Conservation (phyloP, 78 protist genomes). For the Isochrysis galbana region DNA sequence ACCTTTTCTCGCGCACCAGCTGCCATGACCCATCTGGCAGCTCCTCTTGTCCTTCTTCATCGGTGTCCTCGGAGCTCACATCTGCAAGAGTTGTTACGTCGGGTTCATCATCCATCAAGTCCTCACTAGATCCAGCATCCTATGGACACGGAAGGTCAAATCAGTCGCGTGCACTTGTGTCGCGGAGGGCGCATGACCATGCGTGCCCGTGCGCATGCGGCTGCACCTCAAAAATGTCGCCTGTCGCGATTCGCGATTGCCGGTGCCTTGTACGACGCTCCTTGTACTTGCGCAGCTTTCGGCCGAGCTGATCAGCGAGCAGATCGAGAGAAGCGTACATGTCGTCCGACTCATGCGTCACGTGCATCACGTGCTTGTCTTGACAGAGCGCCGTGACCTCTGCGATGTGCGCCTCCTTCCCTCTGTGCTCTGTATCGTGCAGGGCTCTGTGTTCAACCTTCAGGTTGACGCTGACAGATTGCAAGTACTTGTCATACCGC, state of each 20-base stretch:
- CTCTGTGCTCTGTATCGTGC: not conserved
- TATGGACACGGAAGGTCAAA: too few relatives aligned
- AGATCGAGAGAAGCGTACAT: constrained; percentile 40
- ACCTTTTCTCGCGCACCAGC: constrained; percentile 31
- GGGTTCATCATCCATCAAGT: too few relatives aligned
- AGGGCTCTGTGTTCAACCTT: not conserved
- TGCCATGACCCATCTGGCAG: not conserved
- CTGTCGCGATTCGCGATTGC: too few relatives aligned
- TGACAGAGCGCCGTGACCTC: not conserved
- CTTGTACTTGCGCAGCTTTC: constrained; percentile 57
- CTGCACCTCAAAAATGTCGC: too few relatives aligned
- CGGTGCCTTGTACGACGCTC: too few relatives aligned
- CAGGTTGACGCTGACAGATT: not conserved
- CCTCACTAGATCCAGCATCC: too few relatives aligned
- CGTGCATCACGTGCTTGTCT: not conserved
- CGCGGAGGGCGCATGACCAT: too few relatives aligned
- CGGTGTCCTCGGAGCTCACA: not conserved
- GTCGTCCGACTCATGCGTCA: not conserved
- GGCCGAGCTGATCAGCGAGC: constrained; percentile 2
- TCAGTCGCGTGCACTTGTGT: too few relatives aligned
- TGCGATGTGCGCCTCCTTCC: not conserved
- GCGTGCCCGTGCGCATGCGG: too few relatives aligned
- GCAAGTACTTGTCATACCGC: not conserved
- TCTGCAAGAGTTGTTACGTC: too few relatives aligned
- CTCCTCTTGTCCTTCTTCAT: not conserved